These are phyloP conservation scores for Talaromyces islandicus DNA, from an alignment of 2,329 filamentous ascomycete species.

Conservation along the genomic window DNA sequence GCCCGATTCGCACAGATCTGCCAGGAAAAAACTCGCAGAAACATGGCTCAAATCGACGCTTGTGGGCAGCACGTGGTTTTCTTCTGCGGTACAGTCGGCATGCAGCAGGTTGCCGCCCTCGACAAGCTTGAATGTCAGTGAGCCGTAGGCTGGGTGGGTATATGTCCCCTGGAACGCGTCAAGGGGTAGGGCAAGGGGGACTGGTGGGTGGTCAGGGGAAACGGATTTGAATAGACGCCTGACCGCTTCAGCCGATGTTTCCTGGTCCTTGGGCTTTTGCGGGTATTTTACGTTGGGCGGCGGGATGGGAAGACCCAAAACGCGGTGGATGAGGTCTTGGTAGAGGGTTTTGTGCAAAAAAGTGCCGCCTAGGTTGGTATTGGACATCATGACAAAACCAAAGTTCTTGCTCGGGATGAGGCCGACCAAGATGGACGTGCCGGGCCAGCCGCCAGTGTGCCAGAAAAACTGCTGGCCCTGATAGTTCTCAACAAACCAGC, in stretches of 20 bases:
- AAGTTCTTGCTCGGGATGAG: conserved; percentile 18
- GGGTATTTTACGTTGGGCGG: background rate
- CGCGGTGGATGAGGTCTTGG: background rate
- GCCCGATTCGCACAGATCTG: background rate
- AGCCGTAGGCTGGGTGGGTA: background rate
- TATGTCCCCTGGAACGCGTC: background rate
- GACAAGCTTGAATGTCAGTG: background rate
- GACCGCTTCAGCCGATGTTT: background rate
- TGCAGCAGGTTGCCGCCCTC: background rate
- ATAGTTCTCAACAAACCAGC: conserved; percentile 19
- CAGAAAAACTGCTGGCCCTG: conserved; percentile 16
- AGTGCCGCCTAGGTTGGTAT: conserved; percentile 8
- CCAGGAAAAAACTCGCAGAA: background rate
- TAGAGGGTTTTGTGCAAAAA: background rate
- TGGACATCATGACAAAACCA: conserved; percentile 20
- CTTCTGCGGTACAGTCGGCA: background rate
- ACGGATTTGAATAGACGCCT: background rate
- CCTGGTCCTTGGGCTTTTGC: background rate
- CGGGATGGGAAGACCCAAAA: background rate
- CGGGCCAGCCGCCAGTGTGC: conserved; percentile 19
- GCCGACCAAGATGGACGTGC: conserved; percentile 18
- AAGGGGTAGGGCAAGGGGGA: background rate
- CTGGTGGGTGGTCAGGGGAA: background rate
- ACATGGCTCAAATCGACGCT: background rate
- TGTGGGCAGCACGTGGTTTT: background rate